Evolutionary conservation across 176 grass and related monocot genomes (phyloP).

Genomic region (Saccharum spontaneum): DNA sequence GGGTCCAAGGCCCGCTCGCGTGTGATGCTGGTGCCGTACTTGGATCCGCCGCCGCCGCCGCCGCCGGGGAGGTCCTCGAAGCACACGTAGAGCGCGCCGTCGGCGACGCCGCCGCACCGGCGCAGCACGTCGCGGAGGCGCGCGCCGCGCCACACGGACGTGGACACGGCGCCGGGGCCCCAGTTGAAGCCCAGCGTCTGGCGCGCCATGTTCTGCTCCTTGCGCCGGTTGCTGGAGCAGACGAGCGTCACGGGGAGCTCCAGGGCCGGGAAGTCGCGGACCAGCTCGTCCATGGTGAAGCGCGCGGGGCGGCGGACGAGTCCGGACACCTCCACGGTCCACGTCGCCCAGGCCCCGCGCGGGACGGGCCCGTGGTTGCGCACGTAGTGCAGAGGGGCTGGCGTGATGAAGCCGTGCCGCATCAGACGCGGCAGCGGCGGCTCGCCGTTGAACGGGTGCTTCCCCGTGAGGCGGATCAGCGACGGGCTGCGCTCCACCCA

Average conservation of each 20-base stretch:
- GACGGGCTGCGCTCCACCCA: conserved; percentile 70
- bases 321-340: conserved; percentile 70
- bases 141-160: conserved; percentile 74
- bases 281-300: conserved; percentile 75
- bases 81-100: conserved; percentile 58
- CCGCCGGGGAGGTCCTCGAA: conserved; percentile 77
- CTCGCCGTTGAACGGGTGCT: conserved; percentile 85
- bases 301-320: conserved; percentile 52
- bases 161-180: conserved; percentile 78
- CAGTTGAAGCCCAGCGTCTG: conserved; percentile 82
- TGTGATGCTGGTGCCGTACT: conserved; percentile 76
- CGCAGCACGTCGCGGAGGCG: conserved; percentile 65
- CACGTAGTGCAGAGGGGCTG: conserved; percentile 68
- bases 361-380: conserved; percentile 75
- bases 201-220: conserved; percentile 82
- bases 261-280: conserved; percentile 31
- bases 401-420: conserved; percentile 55
- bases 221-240: conserved; percentile 78
- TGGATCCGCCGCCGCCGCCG: conserved; percentile 29
- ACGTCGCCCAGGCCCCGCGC: conserved; percentile 60
- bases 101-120: conserved; percentile 44
- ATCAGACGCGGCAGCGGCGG: conserved; percentile 53
- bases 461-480: conserved; percentile 75
- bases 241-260: conserved; percentile 75
- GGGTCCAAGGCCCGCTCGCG: conserved; percentile 67